These are phyloP conservation scores for Senna tora DNA, from an alignment of 306 rosid species.

Conservation along the genomic window DNA sequence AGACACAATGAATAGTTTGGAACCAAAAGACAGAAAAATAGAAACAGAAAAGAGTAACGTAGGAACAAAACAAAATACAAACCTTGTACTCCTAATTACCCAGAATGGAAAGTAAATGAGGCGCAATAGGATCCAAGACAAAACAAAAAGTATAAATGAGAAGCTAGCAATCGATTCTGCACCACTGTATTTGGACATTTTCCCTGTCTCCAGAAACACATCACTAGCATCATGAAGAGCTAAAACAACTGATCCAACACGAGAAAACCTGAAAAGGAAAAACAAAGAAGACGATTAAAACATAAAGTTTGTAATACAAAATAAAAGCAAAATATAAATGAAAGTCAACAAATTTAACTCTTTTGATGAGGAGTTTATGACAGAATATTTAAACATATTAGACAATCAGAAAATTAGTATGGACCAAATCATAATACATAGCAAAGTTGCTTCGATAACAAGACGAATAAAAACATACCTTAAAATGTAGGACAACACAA, in stretches of 20 bases:
- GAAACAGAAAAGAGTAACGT: constrained; percentile 12
- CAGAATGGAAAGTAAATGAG: constrained; percentile 88
- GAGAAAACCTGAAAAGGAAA: constrained; percentile 74
- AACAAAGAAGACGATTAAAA: constrained; percentile 18
- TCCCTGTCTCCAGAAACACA: constrained; percentile 90
- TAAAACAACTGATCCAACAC: constrained; percentile 88
- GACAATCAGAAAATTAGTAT: background rate
- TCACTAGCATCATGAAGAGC: constrained; percentile 96
- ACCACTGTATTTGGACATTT: constrained; percentile 93
- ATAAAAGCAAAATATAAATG: constrained; percentile 5
- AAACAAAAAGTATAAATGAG: constrained; percentile 78
- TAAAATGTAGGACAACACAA: constrained; percentile 74
- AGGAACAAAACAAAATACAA: constrained; percentile 35
- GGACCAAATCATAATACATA: constrained; percentile 25
- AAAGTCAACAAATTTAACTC: constrained; percentile 21
- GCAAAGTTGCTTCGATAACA: constrained; percentile 33
- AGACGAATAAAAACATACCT: constrained; percentile 57
- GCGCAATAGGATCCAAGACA: constrained; percentile 80
- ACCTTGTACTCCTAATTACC: constrained; percentile 97
- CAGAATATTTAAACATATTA: constrained; percentile 12
- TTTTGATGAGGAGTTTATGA: constrained; percentile 23
- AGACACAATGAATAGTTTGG: background rate
- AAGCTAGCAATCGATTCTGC: constrained; percentile 77
- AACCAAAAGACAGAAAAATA: constrained; percentile 19
- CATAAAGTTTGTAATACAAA: background rate